Base-by-base conservation (phyloP, 148 eudicot species). In the Rhododendron henanense region DNA sequence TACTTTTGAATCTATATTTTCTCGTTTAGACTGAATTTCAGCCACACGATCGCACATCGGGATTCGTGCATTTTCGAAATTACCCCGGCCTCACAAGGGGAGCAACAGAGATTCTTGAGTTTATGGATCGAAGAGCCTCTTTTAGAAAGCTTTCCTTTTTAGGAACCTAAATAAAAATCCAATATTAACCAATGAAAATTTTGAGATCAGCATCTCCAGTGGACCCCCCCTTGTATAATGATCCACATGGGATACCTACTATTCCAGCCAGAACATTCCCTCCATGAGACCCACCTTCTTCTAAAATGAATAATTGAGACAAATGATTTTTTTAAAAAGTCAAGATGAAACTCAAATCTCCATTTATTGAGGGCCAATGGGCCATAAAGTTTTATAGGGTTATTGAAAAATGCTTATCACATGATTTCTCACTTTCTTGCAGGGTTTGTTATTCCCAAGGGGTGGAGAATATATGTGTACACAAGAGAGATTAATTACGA, bases 401-500 rank as follows among this genome's bases (percentile, higher is more conserved):
- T 18, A 55, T 65, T 83, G 8, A 63, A 48, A 48, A 82, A 39
- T 63, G 75, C 80, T 28, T 2, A 41, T 47, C 78, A 53, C 51
- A 73, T 18, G 23, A 67, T 28, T 57, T 78, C 41, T 25, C 10
- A 59, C 59, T 67, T 16, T 25, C 35, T 65, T 90, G 53, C 95
- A 97, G 99, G 99, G 63, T 97, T 84, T 85, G 84, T 89, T 83
- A 93, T 97, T 87, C 99, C 99, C 0, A 78, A 95, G 87, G 99
- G 98, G n/a, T 97, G 99, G 99, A 97, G 98, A 88, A 97, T 97
- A 80, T 97, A 97, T 88, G 98, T 95, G 5, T 97, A 97, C 73
- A 94, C 98, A 19, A 90, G 99, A 76, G 99, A 97, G 87, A 90
- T 94, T 16, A 97, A 97, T 85, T 97, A 95, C 39, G 99, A 97